Percentiles rank a stretch among this genome's conserved stretches.
phyloP scores from a whole-genome alignment of 2,329 filamentous ascomycete species.

The Hypomyces perniciosus region DNA sequence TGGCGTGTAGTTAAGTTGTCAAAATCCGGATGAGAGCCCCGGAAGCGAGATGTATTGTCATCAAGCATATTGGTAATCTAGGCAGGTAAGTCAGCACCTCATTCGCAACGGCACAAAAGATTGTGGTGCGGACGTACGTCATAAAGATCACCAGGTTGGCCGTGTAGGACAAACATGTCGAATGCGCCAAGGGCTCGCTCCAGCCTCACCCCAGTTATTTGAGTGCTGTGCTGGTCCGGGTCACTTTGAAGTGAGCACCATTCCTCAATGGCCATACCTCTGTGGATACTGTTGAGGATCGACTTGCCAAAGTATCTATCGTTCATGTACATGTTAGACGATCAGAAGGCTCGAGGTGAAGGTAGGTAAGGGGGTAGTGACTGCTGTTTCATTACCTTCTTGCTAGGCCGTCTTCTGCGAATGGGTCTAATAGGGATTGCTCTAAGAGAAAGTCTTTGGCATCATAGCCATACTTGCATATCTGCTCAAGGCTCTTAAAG shows the following conservation, averaged over 20 bases:
- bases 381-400: slow-evolving; percentile 43
- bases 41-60: slow-evolving; percentile 52
- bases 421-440: slow-evolving; percentile 55
- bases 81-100: neutral
- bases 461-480: slow-evolving; percentile 74
- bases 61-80: slow-evolving; percentile 63
- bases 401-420: slow-evolving; percentile 68
- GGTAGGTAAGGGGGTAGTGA: neutral
- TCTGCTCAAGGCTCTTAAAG: slow-evolving; percentile 61
- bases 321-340: slow-evolving; percentile 1
- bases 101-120: slow-evolving; percentile 3
- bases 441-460: slow-evolving; percentile 76
- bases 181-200: slow-evolving; percentile 76
- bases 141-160: slow-evolving; percentile 65
- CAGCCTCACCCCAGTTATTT: slow-evolving; percentile 43
- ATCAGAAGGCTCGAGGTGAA: neutral
- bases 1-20: slow-evolving; percentile 53
- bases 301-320: slow-evolving; percentile 69
- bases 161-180: slow-evolving; percentile 81
- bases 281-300: slow-evolving; percentile 73
- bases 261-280: slow-evolving; percentile 68
- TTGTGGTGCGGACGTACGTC: slow-evolving; percentile 45
- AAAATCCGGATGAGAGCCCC: slow-evolving; percentile 45
- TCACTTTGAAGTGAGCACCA: slow-evolving; percentile 50
- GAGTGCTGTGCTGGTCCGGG: slow-evolving; percentile 14